Evolutionary conservation across 495 filamentous ascomycete species (phyloP), one percentile per base, ranked within the genome.

Genomic region (Lepidopterella palustris): DNA sequence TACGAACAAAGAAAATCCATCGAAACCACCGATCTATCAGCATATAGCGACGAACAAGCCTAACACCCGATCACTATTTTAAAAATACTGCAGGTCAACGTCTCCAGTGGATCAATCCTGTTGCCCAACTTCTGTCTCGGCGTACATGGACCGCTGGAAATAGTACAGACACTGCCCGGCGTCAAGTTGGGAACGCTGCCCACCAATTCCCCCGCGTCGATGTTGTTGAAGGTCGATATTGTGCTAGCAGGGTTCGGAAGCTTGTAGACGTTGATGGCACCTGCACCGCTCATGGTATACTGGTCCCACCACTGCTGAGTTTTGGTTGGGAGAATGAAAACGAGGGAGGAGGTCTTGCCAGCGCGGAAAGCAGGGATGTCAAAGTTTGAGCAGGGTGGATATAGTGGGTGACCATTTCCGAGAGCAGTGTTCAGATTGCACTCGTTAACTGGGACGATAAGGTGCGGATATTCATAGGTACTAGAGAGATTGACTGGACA

Each of bases 311-410:
- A 32, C 3, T 51, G 61, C 21, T 55, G 8, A 6, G n/a, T 6
- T 57, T 74, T 67, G 49, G 72, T 58, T 5, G 87, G 86, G 70
- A 88, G 81, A 32, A 87, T 72, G 76, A 90, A 88, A 53, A 87
- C 70, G 8, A 88, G 78, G 29, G 75, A 75, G 71, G 87, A 90
- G 0, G 76, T 85, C 70, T 82, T 82, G 49, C 76, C 80, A 39
- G 75, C 67, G 66, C 80, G 73, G 11, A 68, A 67, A 0, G 68
- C 27, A 0, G 82, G 83, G 42, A 88, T 79, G 66, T 86, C 83
- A 71, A 89, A 89, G 71, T 84, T 85, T n/a, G 79, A 87, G 89
- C 45, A 85, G 70, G 20, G 76, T 79, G 29, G 84, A 85, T 58
- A 83, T 71, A 24, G 76, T 79, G 4, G 77, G 64, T 3, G 77